A percentile compares a stretch with the other conserved stretches of the same genome.
Evolutionary conservation across 805 yeast genomes (phyloP).

Genomic region (Candida rishiriensis): DNA sequence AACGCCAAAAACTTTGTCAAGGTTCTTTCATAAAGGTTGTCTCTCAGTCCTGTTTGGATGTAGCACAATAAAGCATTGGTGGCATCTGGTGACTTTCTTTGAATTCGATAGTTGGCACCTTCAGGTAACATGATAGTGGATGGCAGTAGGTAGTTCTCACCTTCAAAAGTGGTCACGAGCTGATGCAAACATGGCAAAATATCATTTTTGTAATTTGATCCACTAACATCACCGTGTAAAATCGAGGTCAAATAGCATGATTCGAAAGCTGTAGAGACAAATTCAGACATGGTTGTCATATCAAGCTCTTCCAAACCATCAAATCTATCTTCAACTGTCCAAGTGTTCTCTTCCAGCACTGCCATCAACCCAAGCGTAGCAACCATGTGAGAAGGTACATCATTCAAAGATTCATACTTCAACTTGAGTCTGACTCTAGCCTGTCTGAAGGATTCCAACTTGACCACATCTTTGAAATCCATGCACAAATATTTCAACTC

Average conservation of each 20-base stretch:
- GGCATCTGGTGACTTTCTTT: slow-evolving; percentile 42
- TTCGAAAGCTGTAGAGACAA: slow-evolving; percentile 27
- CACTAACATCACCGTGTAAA: slow-evolving; percentile 46
- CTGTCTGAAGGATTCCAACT: slow-evolving; percentile 37
- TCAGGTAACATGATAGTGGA: slow-evolving; percentile 35
- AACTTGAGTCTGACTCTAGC: slow-evolving; percentile 45
- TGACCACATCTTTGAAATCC: slow-evolving; percentile 7
- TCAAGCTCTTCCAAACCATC: slow-evolving; percentile 52
- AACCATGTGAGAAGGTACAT: slow-evolving; percentile 41
- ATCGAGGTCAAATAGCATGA: slow-evolving; percentile 36
- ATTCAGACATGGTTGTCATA: slow-evolving; percentile 28
- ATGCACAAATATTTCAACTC: slow-evolving; percentile 26
- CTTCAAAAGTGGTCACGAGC: slow-evolving; percentile 11
- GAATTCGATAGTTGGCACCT: slow-evolving; percentile 33
- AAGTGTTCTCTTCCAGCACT: slow-evolving; percentile 51
- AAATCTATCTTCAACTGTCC: slow-evolving; percentile 51
- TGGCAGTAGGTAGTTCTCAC: slow-evolving; percentile 21
- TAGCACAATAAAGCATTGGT: slow-evolving; percentile 49
- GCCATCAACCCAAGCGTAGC: slow-evolving; percentile 48
- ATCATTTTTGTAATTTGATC: background rate
- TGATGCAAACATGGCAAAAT: slow-evolving; percentile 9
- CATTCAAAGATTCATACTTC: slow-evolving; percentile 40
- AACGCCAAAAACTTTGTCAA: slow-evolving; percentile 45
- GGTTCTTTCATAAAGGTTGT: slow-evolving; percentile 30
- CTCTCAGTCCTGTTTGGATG: slow-evolving; percentile 52